Evolutionary conservation across 2,329 filamentous ascomycete genomes (phyloP), one percentile per base, ranked within the genome.

Genomic region (Monosporascus sp.): DNA sequence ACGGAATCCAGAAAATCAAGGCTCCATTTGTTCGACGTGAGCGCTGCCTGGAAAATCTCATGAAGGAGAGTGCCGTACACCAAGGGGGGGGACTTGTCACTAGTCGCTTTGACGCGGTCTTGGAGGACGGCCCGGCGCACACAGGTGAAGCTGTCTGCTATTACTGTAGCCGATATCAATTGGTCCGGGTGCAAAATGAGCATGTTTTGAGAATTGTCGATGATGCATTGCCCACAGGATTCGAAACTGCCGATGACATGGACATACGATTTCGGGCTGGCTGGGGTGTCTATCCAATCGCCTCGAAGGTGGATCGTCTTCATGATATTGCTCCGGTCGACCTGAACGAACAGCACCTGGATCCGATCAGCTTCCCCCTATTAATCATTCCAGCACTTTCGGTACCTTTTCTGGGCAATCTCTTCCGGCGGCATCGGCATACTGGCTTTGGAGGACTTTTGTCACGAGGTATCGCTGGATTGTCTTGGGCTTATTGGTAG

Each of bases 111-210:
- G 63, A 99, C 87, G 35, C 94, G 87, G 68, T 99, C 93, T 69
- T 97, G 92, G 26, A 99, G 80, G 1, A 97, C 93, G 31, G 94
- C 91, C 58, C 93, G 87, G 19, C 94, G 87, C 67, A 89, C 86
- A 67, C 94, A 99, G 24, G 86, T 87, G 68, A 97, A 96, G 0
- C 94, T 96, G 70, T 99, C 94, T n/a, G 91, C 92, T 44, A 99
- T 88, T 5, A 95, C 91, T 1, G 94, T 97, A 3, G 94, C 88
- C 2, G 94, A 97, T 51, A 99, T 88, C 37, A 99, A 81, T 71
- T 97, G 92, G 65, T 99, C 94, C 0, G 94, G 94, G 65, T 99
- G 92, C 16, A 99, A 74, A 53, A 99, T 91, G 49, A 99, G 75
- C 70, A 97, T 88, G 63, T 92, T 91, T 49, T 87, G 79, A 3